Conservation (phyloP, 768 basidiomycete genomes). For the Crassisporium funariophilum region DNA sequence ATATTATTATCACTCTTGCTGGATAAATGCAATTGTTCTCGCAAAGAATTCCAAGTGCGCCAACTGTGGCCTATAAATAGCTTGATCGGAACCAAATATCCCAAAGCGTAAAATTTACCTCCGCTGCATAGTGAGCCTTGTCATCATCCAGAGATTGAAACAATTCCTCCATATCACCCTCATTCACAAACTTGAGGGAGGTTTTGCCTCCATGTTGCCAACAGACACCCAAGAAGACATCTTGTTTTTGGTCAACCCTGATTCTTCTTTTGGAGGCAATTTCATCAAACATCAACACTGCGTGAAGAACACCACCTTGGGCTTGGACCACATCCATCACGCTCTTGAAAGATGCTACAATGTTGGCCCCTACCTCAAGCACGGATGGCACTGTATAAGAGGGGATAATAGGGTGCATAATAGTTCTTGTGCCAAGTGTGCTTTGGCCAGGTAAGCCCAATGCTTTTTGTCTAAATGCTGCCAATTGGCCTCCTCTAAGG, state of each 20-base stretch:
- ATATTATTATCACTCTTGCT: slow-evolving; percentile 23
- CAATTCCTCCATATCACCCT: slow-evolving; percentile 23
- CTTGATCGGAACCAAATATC: not conserved
- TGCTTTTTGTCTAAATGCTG: slow-evolving; percentile 26
- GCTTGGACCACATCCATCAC: slow-evolving; percentile 1
- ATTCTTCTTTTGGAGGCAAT: slow-evolving; percentile 25
- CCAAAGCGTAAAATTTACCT: slow-evolving; percentile 12
- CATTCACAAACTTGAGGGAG: slow-evolving; percentile 17
- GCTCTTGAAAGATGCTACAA: not conserved
- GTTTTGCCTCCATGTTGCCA: slow-evolving; percentile 20
- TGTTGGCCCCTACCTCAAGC: slow-evolving; percentile 5
- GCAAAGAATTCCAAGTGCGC: slow-evolving; percentile 23
- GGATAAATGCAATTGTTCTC: slow-evolving; percentile 19
- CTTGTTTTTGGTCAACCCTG: slow-evolving; percentile 21
- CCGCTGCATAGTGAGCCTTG: slow-evolving; percentile 20
- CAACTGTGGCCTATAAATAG: slow-evolving; percentile 23
- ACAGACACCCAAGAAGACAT: slow-evolving; percentile 29
- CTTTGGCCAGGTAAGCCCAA: slow-evolving; percentile 14
- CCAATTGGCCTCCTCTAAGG: slow-evolving; percentile 22
- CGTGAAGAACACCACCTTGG: slow-evolving; percentile 14
- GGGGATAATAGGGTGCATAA: slow-evolving; percentile 14
- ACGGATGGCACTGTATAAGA: slow-evolving; percentile 9
- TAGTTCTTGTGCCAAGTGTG: slow-evolving; percentile 13
- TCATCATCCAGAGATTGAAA: slow-evolving; percentile 14
- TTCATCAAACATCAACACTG: slow-evolving; percentile 32